These are phyloP conservation scores for Podaxis sp. DNA, from an alignment of 768 basidiomycete genomes.

Conservation along the genomic window DNA sequence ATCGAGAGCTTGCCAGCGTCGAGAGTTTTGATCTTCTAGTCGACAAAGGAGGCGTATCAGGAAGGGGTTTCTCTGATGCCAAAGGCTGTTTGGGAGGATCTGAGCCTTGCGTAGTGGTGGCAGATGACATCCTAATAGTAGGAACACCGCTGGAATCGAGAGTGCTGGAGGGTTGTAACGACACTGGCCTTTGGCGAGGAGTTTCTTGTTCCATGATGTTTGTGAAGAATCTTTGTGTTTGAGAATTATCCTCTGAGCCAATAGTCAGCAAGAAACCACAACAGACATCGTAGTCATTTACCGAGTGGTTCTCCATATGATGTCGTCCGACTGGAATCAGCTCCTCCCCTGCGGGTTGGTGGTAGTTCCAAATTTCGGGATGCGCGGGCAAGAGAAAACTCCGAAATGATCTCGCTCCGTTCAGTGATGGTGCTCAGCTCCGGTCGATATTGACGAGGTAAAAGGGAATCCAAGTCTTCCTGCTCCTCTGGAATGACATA, in stretches of 20 bases:
- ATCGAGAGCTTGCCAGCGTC: constrained; percentile 63
- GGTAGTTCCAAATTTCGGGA: constrained; percentile 26
- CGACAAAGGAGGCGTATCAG: constrained; percentile 23
- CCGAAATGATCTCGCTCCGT: constrained; percentile 62
- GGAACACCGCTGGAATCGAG: constrained; percentile 20
- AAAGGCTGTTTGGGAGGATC: constrained; percentile 7
- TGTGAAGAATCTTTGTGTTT: constrained; percentile 9
- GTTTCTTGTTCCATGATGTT: constrained; percentile 8
- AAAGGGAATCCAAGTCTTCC: constrained; percentile 19
- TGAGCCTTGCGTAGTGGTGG: constrained; percentile 2
- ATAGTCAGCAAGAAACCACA: neutral
- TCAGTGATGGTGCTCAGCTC: constrained; percentile 69
- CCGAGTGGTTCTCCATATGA: constrained; percentile 68
- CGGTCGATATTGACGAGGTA: constrained; percentile 25
- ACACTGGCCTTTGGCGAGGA: constrained; percentile 1
- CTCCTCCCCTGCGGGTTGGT: constrained; percentile 8
- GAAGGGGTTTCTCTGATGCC: constrained; percentile 19
- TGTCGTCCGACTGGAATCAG: constrained; percentile 44
- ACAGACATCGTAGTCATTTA: constrained; percentile 27
- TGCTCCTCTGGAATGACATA: constrained; percentile 26
- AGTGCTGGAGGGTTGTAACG: neutral
- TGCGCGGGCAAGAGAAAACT: constrained; percentile 50
- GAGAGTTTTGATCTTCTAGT: constrained; percentile 68
- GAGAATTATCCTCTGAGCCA: constrained; percentile 10
- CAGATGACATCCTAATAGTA: constrained; percentile 34